A percentile compares a stretch with the other conserved stretches of the same genome.
Evolutionary conservation across 2,329 filamentous ascomycete genomes (phyloP).

Genomic region (Orbilia brochopaga): DNA sequence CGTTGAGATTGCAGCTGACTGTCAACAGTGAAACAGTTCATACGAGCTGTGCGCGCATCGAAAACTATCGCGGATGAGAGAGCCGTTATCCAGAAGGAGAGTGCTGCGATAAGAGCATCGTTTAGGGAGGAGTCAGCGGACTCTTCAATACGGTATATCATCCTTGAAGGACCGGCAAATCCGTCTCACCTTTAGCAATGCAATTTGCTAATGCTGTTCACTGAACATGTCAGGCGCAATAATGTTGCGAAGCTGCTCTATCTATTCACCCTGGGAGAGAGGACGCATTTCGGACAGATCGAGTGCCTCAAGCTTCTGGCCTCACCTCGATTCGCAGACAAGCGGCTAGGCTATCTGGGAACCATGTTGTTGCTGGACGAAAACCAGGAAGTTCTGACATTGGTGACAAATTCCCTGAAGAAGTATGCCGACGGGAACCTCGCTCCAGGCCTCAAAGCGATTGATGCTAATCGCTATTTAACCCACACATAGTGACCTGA

Average conservation of each 20-base stretch:
- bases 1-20: constrained; percentile 1
- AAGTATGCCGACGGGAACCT: constrained; percentile 69
- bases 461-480: constrained; percentile 3
- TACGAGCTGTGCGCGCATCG: constrained; percentile 95
- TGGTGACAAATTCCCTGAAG: constrained; percentile 97
- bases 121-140: constrained; percentile 97
- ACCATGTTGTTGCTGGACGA: constrained; percentile 96
- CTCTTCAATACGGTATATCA: constrained; percentile 78
- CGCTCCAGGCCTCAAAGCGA: not conserved
- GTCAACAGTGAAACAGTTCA: constrained; percentile 92
- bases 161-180: constrained; percentile 30
- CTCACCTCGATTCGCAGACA: constrained; percentile 96
- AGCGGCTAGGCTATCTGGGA: constrained; percentile 90
- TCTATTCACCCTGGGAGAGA: constrained; percentile 94
- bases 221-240: constrained; percentile 72
- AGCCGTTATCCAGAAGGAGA: constrained; percentile 98
- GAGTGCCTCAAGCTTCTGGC: constrained; percentile 97
- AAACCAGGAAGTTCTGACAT: constrained; percentile 95
- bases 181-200: constrained; percentile 13
- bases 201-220: constrained; percentile 4
- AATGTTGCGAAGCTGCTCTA: constrained; percentile 99
- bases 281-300: constrained; percentile 98
- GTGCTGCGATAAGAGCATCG: constrained; percentile 93
- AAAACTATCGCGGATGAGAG: constrained; percentile 99
- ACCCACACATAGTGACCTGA: constrained; percentile 76